phyloP scores from a whole-genome alignment of 345 rosid genomes.

The Dovyalis caffra region DNA sequence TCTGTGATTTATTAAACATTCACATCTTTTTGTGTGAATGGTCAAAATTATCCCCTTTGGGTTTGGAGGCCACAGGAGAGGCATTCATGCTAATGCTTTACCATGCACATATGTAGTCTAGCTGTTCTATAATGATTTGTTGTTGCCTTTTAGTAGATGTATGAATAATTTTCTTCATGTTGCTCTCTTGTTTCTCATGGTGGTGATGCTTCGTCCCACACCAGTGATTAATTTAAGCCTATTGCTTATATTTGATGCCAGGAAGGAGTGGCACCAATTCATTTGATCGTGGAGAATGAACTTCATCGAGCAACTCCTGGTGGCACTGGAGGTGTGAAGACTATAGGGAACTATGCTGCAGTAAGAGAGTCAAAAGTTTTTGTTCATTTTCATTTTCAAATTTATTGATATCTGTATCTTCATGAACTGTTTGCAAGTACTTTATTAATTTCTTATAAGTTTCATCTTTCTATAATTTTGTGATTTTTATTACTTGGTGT shows the following conservation, averaged over 20 bases:
- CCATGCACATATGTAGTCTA: background rate
- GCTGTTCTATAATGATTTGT: background rate
- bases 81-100: background rate
- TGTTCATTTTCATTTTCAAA: background rate
- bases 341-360: constrained; percentile 92
- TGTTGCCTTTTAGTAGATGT: background rate
- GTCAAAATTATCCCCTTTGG: background rate
- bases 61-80: background rate
- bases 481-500: background rate
- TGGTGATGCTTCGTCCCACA: background rate
- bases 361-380: constrained; percentile 35
- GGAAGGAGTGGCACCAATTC: constrained; percentile 83
- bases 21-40: background rate
- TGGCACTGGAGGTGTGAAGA: constrained; percentile 94
- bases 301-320: constrained; percentile 95
- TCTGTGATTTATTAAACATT: background rate
- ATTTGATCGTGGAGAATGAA: constrained; percentile 59
- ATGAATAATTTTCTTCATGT: background rate
- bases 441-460: background rate
- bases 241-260: constrained; percentile 30
- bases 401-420: too few species aligned
- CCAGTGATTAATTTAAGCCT: background rate
- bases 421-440: background rate
- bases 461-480: background rate
- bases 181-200: background rate